Conservation (phyloP, 2,329 filamentous ascomycete genomes). For the Paramyrothecium sp. region DNA sequence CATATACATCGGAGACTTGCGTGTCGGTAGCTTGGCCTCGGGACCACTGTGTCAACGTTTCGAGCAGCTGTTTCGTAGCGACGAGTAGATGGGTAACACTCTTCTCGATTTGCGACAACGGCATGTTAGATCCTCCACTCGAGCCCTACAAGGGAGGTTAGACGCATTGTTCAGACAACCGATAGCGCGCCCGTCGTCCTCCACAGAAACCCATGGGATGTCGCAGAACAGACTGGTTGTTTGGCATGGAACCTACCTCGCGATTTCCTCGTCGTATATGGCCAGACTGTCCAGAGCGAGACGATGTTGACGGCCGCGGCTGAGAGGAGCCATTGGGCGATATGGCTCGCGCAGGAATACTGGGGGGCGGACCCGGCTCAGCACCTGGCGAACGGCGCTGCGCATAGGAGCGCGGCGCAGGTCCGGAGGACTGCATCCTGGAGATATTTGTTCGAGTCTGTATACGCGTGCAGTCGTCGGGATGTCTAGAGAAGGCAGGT, state of each 20-base stretch:
- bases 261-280: slow-evolving; percentile 29
- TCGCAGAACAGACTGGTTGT: no score
- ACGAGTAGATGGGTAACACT: slow-evolving; percentile 97
- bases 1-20: slow-evolving; percentile 97
- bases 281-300: slow-evolving; percentile 52
- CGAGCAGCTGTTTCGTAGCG: slow-evolving; percentile 94
- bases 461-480: neutral
- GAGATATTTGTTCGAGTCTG: neutral
- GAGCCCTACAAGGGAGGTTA: slow-evolving; percentile 30
- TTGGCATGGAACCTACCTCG: slow-evolving; percentile 22
- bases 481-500: neutral
- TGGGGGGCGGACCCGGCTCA: slow-evolving; percentile 57
- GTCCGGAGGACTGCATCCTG: slow-evolving; percentile 49
- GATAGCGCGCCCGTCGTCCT: no score
- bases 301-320: slow-evolving; percentile 64
- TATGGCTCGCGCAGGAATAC: slow-evolving; percentile 54
- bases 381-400: slow-evolving; percentile 64
- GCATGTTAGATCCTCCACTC: slow-evolving; percentile 66
- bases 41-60: slow-evolving; percentile 97
- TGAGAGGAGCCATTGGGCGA: slow-evolving; percentile 61
- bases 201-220: no score
- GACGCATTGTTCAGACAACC: neutral
- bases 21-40: slow-evolving; percentile 87
- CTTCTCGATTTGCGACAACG: slow-evolving; percentile 95
- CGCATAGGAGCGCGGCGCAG: slow-evolving; percentile 48